A percentile compares a stretch with the other conserved stretches of the same genome.
Conservation (phyloP, 176 grass and related monocot genomes). For the Avena sativa region DNA sequence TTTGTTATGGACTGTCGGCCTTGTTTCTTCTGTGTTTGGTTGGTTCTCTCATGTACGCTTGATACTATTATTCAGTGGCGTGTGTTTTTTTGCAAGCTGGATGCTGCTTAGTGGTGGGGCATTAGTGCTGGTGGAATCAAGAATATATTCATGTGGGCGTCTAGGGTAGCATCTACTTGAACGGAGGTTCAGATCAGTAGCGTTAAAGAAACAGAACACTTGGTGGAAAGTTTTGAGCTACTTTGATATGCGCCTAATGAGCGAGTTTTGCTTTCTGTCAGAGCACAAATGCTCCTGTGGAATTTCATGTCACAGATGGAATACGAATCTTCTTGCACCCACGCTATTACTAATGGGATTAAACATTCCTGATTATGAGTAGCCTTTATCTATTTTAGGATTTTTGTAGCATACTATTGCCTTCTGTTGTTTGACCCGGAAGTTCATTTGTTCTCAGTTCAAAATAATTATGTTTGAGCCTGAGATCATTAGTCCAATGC, state of each 20-base stretch:
- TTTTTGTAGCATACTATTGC: slow-evolving; percentile 20
- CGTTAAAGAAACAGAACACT: not conserved
- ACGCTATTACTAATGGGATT: slow-evolving; percentile 6
- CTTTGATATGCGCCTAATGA: not conserved
- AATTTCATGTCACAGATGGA: slow-evolving; percentile 13
- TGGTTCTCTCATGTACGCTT: slow-evolving; percentile 36
- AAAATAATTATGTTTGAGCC: slow-evolving; percentile 9
- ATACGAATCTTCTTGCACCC: slow-evolving; percentile 24
- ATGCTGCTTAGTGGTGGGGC: slow-evolving; percentile 32
- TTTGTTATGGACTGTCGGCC: not conserved
- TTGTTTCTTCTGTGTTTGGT: slow-evolving; percentile 26
- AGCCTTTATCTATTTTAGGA: not conserved
- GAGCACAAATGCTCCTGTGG: slow-evolving; percentile 6
- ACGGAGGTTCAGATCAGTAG: slow-evolving; percentile 8
- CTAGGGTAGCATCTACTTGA: slow-evolving; percentile 22
- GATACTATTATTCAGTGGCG: slow-evolving; percentile 6
- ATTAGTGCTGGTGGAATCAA: slow-evolving; percentile 36
- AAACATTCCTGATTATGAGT: slow-evolving; percentile 19
- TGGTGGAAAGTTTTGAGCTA: slow-evolving; percentile 13
- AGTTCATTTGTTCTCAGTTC: slow-evolving; percentile 1
- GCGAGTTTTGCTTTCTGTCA: slow-evolving; percentile 15
- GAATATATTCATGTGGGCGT: slow-evolving; percentile 51
- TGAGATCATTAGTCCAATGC: not conserved
- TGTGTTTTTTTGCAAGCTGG: slow-evolving; percentile 10
- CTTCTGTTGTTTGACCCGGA: not conserved